Evolutionary conservation across 257 asterid species (phyloP), one percentile per base, ranked within the genome.

Genomic region (Nicotiana obtusifolia): DNA sequence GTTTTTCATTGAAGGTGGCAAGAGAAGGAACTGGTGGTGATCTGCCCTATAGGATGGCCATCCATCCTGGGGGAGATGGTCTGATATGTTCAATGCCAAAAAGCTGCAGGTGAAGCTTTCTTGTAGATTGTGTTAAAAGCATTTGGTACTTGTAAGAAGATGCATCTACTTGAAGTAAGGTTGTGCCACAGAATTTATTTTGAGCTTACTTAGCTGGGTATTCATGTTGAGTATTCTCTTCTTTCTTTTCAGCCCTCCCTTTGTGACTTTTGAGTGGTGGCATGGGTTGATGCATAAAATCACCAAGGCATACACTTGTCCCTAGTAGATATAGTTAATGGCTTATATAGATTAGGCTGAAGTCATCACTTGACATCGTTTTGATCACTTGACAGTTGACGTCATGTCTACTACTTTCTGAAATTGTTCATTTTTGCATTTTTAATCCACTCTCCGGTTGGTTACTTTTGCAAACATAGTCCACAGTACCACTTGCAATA

Each of bases 11-110:
- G 75, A 53, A 94, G 99, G 97, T 92, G 86, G 87, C 91, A 76
- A 89, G 81, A 85, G 84, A 89, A 85, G 93, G 89, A 84, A 93
- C 98, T 83, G 97, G 90, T 62, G 86, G 91, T 84, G 98, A 96
- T 80, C 84, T 96, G 77, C 99, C 99, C 10, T 96, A 96, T 82
- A 91, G 99, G 84, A 89, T 92, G 64, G 93, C 97, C 28, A 94
- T 93, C 79, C 99, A 96, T 86, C 99, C 99, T 47, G 89, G 90
- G 82, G 98, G 95, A 80, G 93, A 93, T 84, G 97, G 99, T 62
- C 47, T 93, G 69, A 84, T 96, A 59, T 91, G 98, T 88, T 89
- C 98, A 28, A 90, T 96, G 76, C 94, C 97, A 57, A 64, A 88
- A 75, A 88, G 92, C 84, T 96, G 99, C 97, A 83, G 97, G 99